Base-by-base conservation (phyloP, 2,329 filamentous ascomycete genomes). In the Mariannaea elegans region DNA sequence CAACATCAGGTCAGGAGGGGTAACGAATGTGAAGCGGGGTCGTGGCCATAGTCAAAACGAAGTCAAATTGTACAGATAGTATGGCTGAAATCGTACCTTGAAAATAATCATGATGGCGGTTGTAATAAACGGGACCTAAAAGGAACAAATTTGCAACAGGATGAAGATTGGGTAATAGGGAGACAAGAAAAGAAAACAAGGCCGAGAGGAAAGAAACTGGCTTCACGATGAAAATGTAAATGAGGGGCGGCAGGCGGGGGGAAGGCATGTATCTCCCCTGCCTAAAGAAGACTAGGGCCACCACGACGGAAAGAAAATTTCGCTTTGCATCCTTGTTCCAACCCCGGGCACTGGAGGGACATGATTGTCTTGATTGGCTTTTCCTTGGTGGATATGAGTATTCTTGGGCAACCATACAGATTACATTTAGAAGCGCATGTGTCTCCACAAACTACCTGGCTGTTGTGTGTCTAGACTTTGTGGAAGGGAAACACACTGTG, bases 101-200 rank as follows among this genome's bases (percentile, higher is more conserved):
- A 78, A 92, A 76, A 92, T 91, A 77, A 91, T 84, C 90, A 92
- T 92, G 73, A 80, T 90, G 85, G 73, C 79, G 79, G 77, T 75
- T 71, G 69, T 53, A 56, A 65, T 36, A 5, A 14, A 59, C 42
- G 63, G 52, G 63, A 62, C 56, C 55, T 65, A 9, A 59, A n/a
- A 53, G 56, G 39, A 60, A 59, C 36, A 58, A 59, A 65, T 59
- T 57, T 59, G 62, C 64, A 51, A 65, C n/a, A 60, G 53, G 41
- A 60, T 61, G 58, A 64, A 59, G 65, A 61, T 53, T 54, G 46
- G 59, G 53, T 64, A 44, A 47, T 27, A 36, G 45, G 60, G 56
- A 48, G 53, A 58, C 48, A 51, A 59, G 60, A 57, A 59, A 59
- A 68, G 63, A 57, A 62, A 54, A 47, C 59, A 52, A 68, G 61